Conservation (phyloP, 2,329 filamentous ascomycete genomes). For the Rutstroemia sp. region DNA sequence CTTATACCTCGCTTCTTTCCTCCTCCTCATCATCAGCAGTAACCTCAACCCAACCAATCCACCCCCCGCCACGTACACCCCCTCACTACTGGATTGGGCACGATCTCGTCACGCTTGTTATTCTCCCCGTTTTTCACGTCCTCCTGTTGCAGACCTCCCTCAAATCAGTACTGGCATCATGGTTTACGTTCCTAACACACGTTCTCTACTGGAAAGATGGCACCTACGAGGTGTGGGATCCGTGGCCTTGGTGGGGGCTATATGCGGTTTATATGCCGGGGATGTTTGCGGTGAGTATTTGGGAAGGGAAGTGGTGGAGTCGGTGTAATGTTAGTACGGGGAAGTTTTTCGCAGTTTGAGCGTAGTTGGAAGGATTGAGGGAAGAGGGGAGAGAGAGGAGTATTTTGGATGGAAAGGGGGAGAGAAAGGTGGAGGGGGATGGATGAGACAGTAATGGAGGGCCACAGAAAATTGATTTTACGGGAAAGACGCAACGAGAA, state of each 20-base stretch:
- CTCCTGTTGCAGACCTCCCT: conserved; percentile 22
- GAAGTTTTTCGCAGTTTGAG: conserved; percentile 41
- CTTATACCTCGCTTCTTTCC: conserved; percentile 43
- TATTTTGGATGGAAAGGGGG: no score
- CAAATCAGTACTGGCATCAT: conserved; percentile 16
- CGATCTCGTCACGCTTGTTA: conserved; percentile 43
- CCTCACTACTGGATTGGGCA: conserved; percentile 61
- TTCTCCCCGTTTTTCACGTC: conserved; percentile 38
- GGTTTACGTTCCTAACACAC: conserved; percentile 31
- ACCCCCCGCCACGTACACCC: conserved; percentile 23
- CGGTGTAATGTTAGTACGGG: conserved; percentile 61
- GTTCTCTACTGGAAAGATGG: conserved; percentile 47
- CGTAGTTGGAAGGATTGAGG: not conserved
- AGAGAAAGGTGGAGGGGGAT: not conserved
- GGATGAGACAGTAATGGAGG: no score
- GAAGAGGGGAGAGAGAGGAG: not conserved
- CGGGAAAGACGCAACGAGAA: no score
- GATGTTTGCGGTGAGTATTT: conserved; percentile 40
- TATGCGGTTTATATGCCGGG: conserved; percentile 50
- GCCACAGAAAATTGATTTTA: no score
- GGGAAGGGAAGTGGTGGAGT: conserved; percentile 46
- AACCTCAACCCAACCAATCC: not conserved
- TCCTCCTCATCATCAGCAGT: not conserved
- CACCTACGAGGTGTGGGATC: conserved; percentile 46
- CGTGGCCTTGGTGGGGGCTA: conserved; percentile 48